Evolutionary conservation across 2,329 filamentous ascomycete species (phyloP), one percentile per base, ranked within the genome.

Genomic region (Helminthosporium solani): DNA sequence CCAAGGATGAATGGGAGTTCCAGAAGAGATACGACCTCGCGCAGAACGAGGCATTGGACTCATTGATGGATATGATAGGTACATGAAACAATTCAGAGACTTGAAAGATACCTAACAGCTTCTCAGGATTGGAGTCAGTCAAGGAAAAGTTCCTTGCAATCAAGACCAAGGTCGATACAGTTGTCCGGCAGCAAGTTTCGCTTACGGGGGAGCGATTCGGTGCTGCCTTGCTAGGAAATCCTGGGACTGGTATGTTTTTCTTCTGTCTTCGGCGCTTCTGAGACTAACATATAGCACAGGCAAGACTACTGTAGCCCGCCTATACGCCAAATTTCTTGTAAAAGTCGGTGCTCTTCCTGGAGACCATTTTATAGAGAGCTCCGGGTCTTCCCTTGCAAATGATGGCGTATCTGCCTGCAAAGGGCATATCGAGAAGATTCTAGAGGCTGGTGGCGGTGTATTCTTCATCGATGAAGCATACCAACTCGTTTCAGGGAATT

Each of bases 381-480:
- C 86, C 0, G 88, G 87, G 0, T 81, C 87, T 0, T 74, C 76
- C 14, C 75, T 92, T 0, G 82, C 86, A 0, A 81, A 80, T 37
- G 74, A 78, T 0, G 87, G 86, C 0, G 78, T 88, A 0, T 44
- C 70, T 0, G 81, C 76, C 0, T 81, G 78, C 51, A 76, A 86
- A 57, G 75, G 76, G 11, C 66, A 83, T 0, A 69, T 88, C 5
- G 74, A 85, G 2, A 55, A 73, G 0, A 74, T 91, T 0, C 63
- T 82, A 3, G 73, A 82, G 21, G 53, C 67, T 0, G 83, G 80
- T 0, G 87, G 87, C 0, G 88, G 88, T 0, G 84, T 84, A 0
- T 58, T 89, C 1, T 91, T 92, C 59, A 85, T 92, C 18, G 88
- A 92, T 49, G 87, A 92, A 63, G 86, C 87, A 0, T 90, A 92